Percentiles rank a stretch among this genome's conserved stretches.
Conservation (phyloP, 441 rosid species). For the Bocquillonia castaneifolia region DNA sequence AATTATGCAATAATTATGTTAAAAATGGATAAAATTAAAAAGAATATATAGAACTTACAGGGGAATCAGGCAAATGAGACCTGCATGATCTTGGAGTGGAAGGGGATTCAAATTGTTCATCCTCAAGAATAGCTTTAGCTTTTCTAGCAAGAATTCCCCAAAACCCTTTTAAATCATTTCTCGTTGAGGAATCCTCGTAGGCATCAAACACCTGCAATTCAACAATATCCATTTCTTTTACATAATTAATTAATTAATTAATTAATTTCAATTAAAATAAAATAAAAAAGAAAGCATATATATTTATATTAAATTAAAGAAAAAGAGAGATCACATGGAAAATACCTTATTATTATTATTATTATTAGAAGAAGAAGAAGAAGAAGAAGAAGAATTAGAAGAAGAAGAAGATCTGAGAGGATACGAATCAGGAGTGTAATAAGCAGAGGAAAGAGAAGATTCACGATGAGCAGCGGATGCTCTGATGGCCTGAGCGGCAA, state of each 20-base stretch:
- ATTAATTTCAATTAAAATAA: too few relatives aligned
- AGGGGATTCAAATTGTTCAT: conserved; percentile 44
- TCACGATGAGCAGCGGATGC: conserved; percentile 57
- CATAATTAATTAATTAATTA: too few relatives aligned
- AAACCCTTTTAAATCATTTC: conserved; percentile 61
- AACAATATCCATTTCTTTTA: conserved; percentile 14
- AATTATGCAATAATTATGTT: too few relatives aligned
- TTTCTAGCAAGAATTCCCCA: conserved; percentile 96
- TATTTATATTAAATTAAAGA: too few relatives aligned
- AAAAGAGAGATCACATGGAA: too few relatives aligned
- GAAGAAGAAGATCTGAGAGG: conserved; percentile 49
- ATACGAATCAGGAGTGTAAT: conserved; percentile 28
- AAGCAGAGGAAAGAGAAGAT: conserved; percentile 42
- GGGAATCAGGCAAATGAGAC: conserved; percentile 34
- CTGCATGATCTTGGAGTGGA: conserved; percentile 20
- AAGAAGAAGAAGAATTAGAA: too few relatives aligned
- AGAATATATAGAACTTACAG: too few relatives aligned
- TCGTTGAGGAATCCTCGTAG: conserved; percentile 41
- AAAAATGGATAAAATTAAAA: too few relatives aligned
- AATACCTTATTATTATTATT: too few relatives aligned
- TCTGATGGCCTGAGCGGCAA: conserved; percentile 61
- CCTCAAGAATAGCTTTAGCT: conserved; percentile 91
- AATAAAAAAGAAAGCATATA: neutral
- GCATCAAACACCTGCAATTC: conserved; percentile 61
- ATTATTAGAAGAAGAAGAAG: too few relatives aligned